Base-by-base conservation (phyloP, 2,329 filamentous ascomycete species). In the Penicillium sp. region DNA sequence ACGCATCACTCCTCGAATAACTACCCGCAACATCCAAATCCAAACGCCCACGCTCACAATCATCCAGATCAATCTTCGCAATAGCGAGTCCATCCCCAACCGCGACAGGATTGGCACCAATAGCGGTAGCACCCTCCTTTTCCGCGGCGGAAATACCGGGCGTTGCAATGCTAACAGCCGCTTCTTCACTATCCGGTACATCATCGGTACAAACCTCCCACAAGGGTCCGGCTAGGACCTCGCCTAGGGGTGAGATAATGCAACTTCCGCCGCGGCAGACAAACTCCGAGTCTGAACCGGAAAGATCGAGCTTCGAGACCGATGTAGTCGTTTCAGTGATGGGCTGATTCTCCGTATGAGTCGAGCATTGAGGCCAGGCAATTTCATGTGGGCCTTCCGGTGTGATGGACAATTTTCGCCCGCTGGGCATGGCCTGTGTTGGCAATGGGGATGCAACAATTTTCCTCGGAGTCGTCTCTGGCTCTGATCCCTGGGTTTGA, bases 1-100 rank as follows among this genome's bases (percentile, higher is more conserved):
- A 88, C 16, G 84, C 80, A 73, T 88, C 87, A 65, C 84, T 90
- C 73, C 92, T 84, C 2, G 91, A 93, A 76, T 96, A 97, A 72
- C 89, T 92, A 0, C 93, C 93, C 2, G 87, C 92, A 42, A 91
- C 87, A 79, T 97, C 93, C 42, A 97, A 75, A 75, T 96, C 92
- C 65, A 97, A 74, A 49, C 92, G 81, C 0, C 93, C 93, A 8
- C 91, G 83, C 67, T 93, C 85, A 69, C 93, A 96, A 65, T 96
- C 92, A 52, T 96, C 90, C 71, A 97, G 89, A 71, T 97, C 92
- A 6, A 93, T 88, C 65, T 94, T 90, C 0, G 85, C 82, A 37
- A 85, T 85, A 53, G 92, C 78, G 35, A 97, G 74, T 0, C 86
- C 84, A 6, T 68, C 67, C 4, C 61, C 67, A 2, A 59, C 57